Conservation (phyloP, 306 rosid genomes). For the Alnus rubra region DNA sequence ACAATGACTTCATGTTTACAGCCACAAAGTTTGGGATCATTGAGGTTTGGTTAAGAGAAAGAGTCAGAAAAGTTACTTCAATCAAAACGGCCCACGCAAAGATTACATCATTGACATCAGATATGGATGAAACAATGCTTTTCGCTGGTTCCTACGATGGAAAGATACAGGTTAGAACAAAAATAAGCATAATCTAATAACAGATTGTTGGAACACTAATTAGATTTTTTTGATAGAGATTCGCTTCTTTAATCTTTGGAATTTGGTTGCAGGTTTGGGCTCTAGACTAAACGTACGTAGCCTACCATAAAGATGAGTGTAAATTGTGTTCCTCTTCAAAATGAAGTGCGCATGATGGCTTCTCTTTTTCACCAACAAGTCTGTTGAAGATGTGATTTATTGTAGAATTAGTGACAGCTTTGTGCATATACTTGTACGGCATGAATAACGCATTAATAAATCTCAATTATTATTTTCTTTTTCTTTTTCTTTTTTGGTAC, state of each 20-base stretch:
- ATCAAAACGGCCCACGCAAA: constrained; percentile 71
- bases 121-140: constrained; percentile 58
- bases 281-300: constrained; percentile 46
- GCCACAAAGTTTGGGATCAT: constrained; percentile 71
- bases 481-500: too few species aligned
- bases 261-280: constrained; percentile 70
- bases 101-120: constrained; percentile 66
- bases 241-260: neutral
- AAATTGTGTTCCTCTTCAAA: neutral
- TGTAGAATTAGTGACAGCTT: too few species aligned
- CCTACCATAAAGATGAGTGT: neutral
- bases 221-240: too few species aligned
- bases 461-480: too few species aligned
- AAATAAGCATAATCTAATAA: neutral
- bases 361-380: too few species aligned
- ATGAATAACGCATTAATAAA: too few species aligned
- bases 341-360: neutral
- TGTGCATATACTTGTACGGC: too few species aligned
- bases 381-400: too few species aligned
- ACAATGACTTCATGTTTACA: constrained; percentile 71
- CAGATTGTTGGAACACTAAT: too few species aligned
- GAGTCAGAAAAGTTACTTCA: constrained; percentile 57
- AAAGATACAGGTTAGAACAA: constrained; percentile 68
- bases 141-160: constrained; percentile 81
- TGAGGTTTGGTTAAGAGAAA: constrained; percentile 77